These are phyloP conservation scores for Zopfochytrium polystomum DNA, from an alignment of 371 early-diverging fungal genomes.

Conservation along the genomic window DNA sequence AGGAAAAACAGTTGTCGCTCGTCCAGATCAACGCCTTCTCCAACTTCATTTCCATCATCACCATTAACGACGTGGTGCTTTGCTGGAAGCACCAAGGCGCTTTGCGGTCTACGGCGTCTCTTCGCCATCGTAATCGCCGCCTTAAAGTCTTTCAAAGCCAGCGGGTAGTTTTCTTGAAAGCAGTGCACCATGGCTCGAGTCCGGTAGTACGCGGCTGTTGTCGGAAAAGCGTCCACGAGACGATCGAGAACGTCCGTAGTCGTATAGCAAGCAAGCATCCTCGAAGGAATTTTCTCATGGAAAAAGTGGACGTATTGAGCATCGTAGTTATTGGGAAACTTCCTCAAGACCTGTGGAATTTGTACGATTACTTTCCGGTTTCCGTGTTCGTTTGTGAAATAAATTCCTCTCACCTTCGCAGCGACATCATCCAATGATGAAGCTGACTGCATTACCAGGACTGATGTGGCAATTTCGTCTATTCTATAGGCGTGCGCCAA, in stretches of 20 bases:
- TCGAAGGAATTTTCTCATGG: constrained; percentile 38
- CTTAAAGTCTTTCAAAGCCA: constrained; percentile 27
- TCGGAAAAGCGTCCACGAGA: constrained; percentile 23
- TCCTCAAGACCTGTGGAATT: too few relatives aligned
- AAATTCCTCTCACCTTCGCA: constrained; percentile 24
- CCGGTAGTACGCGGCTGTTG: constrained; percentile 28
- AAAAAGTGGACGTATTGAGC: constrained; percentile 35
- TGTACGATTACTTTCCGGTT: too few relatives aligned
- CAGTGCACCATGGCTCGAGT: constrained; percentile 34
- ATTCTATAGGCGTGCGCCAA: constrained; percentile 31
- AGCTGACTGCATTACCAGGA: constrained; percentile 33
- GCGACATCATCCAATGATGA: constrained; percentile 33
- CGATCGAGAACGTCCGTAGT: constrained; percentile 25
- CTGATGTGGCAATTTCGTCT: constrained; percentile 33
- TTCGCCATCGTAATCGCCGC: constrained; percentile 23
- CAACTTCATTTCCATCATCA: neutral
- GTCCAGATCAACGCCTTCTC: constrained; percentile 22
- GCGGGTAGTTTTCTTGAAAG: constrained; percentile 31
- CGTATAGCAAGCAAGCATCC: constrained; percentile 33
- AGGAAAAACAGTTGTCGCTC: constrained; percentile 32
- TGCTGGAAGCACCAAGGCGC: too few relatives aligned
- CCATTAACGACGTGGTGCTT: too few relatives aligned
- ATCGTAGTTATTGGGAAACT: constrained; percentile 20
- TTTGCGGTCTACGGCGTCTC: constrained; percentile 9
- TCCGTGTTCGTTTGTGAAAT: too few relatives aligned